phyloP scores from a whole-genome alignment of 2,329 filamentous ascomycete species.

The Myotisia sp. region DNA sequence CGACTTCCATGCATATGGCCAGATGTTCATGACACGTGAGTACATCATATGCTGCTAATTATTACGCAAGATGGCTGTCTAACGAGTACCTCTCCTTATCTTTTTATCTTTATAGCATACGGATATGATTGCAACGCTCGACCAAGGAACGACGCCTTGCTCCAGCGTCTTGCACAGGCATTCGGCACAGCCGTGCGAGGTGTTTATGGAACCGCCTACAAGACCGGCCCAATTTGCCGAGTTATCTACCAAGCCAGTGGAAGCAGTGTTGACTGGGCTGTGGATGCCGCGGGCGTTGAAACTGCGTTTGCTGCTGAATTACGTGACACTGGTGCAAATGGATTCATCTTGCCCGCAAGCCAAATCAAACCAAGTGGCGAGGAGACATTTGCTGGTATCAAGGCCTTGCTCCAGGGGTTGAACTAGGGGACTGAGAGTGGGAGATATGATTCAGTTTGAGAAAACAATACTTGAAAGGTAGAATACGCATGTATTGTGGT shows the following conservation, averaged over 20 bases:
- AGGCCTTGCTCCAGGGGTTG: constrained; percentile 7
- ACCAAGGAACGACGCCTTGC: constrained; percentile 35
- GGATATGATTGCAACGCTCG: constrained; percentile 43
- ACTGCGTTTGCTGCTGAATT: constrained; percentile 38
- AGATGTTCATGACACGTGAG: constrained; percentile 38
- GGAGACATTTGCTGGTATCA: constrained; percentile 34
- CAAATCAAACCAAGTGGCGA: constrained; percentile 36
- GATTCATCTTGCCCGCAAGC: constrained; percentile 36
- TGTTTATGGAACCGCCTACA: constrained; percentile 35
- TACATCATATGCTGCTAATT: not conserved
- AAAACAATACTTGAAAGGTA: too few species aligned
- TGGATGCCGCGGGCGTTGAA: constrained; percentile 30
- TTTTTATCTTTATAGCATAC: constrained; percentile 28
- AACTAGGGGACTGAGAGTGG: too few species aligned
- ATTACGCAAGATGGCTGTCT: not conserved
- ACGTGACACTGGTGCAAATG: constrained; percentile 35
- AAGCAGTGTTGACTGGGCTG: constrained; percentile 32
- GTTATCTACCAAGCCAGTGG: constrained; percentile 45
- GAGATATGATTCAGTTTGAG: too few species aligned
- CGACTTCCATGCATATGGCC: constrained; percentile 51
- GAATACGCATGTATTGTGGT: too few species aligned
- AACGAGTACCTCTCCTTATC: not conserved
- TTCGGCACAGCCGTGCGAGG: constrained; percentile 41
- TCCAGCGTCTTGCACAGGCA: constrained; percentile 37
- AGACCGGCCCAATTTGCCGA: constrained; percentile 38